Evolutionary conservation across 2,329 filamentous ascomycete genomes (phyloP).

Genomic region (Pestalotiopsis sp.): DNA sequence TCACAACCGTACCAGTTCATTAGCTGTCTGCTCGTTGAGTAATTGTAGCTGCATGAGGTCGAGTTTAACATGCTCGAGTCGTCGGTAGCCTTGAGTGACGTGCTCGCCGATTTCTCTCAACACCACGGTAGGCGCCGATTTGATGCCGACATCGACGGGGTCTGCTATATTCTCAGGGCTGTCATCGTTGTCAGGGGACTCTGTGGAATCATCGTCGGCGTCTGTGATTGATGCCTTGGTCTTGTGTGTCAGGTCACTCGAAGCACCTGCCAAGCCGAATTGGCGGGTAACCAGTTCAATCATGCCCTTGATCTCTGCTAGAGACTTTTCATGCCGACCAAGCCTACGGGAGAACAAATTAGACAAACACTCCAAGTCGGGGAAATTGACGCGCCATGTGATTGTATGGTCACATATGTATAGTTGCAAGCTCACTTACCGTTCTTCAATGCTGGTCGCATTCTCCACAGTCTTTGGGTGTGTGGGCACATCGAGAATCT

Average conservation of each 20-base stretch:
- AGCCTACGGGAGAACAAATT: background rate
- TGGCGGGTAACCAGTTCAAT: conserved; percentile 16
- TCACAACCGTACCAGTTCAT: conserved; percentile 32
- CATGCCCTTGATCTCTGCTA: conserved; percentile 17
- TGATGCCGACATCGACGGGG: conserved; percentile 32
- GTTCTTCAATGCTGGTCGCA: conserved; percentile 14
- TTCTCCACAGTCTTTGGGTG: conserved; percentile 15
- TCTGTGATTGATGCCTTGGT: background rate
- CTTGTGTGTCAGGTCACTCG: conserved; percentile 4
- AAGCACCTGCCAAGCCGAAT: conserved; percentile 11
- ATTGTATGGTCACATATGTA: too few relatives aligned
- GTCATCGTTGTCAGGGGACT: conserved; percentile 18
- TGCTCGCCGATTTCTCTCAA: conserved; percentile 33
- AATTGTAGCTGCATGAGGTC: conserved; percentile 33
- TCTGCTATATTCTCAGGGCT: conserved; percentile 29
- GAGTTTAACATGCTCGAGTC: conserved; percentile 28
- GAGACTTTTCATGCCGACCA: conserved; percentile 15
- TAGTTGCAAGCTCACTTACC: conserved; percentile 6
- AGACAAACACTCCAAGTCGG: background rate
- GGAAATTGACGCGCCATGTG: background rate
- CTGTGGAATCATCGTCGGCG: conserved; percentile 10
- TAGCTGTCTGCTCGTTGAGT: conserved; percentile 31
- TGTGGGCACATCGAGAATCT: conserved; percentile 14
- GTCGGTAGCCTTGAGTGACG: conserved; percentile 28
- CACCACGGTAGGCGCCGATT: conserved; percentile 33